Base-by-base conservation (phyloP, 2,329 filamentous ascomycete species). In the Colletotrichum scovillei region DNA sequence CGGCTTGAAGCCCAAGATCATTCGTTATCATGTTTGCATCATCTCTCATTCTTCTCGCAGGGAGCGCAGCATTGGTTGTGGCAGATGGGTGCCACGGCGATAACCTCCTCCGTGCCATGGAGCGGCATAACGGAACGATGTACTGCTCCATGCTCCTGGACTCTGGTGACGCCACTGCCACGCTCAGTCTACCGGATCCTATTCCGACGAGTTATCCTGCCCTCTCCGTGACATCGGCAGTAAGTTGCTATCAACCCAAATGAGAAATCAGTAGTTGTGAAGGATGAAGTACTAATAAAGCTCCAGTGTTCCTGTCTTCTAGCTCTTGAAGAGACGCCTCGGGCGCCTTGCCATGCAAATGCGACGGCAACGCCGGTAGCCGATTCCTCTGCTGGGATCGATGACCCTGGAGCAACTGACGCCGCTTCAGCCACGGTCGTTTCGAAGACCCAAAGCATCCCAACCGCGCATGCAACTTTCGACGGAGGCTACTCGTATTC, bases 31-130 rank as follows among this genome's bases (percentile, higher is more conserved):
- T 73, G 70, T 26, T 22, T 42, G 12, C n/a, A 11, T 7, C 42
- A 0, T 28, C n/a, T 6, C 26, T 56, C 3, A 26, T 65, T 7
- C 8, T 57, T 26, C 19, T 73, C 12, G 28, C 14, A 19, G 49
- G 24, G 5, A 8, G 7, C 4, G 60, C 19, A 11, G 60, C n/a
- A 3, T 8, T 26, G 22, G 60, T 24, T 19, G 49, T 22, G n/a
- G 70, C 70, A 1, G 67, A 73, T 22, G 66, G 63, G 12, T 74
- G 72, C 22, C 72, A 74, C 22, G 60, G 57, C 12, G 74, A 75
- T 12, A 75, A 75, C 58, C 62, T 75, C 19, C 62, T 75, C 30
- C 74, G 74, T 11, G 74, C 53, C 0, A 52, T 75, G 42, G 66
- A 69, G 46, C 72, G 72, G 14, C 65, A 69, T 46, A 71, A 67